Conservation (phyloP, 1,284 basidiomycete genomes). For the Irpex lacteus region DNA sequence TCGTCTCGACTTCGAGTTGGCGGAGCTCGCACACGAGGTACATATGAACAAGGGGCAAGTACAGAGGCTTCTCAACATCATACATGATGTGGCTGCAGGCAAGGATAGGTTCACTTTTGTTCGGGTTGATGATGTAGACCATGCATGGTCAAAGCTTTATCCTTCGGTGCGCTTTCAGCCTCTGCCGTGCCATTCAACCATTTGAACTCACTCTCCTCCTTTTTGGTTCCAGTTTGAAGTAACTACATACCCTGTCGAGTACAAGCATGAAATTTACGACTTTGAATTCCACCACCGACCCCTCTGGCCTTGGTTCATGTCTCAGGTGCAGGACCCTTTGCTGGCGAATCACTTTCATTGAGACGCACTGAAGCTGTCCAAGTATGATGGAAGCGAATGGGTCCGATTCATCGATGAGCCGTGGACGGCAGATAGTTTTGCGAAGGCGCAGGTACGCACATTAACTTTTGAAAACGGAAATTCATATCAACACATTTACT, state of each 20-base stretch:
- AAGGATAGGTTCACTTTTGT: background rate
- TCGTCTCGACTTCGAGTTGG: slow-evolving; percentile 26
- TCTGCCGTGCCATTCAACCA: no score
- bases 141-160: background rate
- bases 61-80: slow-evolving; percentile 11
- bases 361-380: slow-evolving; percentile 24
- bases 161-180: background rate
- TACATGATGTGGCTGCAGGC: background rate
- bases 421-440: slow-evolving; percentile 20
- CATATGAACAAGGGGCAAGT: slow-evolving; percentile 17
- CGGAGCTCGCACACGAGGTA: slow-evolving; percentile 23
- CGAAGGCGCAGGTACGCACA: slow-evolving; percentile 8
- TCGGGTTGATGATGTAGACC: background rate
- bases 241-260: background rate
- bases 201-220: background rate
- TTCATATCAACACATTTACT: background rate
- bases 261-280: slow-evolving; percentile 7
- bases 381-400: slow-evolving; percentile 28
- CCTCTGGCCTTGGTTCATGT: slow-evolving; percentile 13
- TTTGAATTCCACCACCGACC: slow-evolving; percentile 14
- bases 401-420: slow-evolving; percentile 33
- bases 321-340: slow-evolving; percentile 14
- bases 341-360: slow-evolving; percentile 21
- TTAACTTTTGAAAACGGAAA: background rate
- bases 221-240: slow-evolving; percentile 1